Base-by-base conservation (phyloP, 768 basidiomycete species). In the Trametes cingulata region DNA sequence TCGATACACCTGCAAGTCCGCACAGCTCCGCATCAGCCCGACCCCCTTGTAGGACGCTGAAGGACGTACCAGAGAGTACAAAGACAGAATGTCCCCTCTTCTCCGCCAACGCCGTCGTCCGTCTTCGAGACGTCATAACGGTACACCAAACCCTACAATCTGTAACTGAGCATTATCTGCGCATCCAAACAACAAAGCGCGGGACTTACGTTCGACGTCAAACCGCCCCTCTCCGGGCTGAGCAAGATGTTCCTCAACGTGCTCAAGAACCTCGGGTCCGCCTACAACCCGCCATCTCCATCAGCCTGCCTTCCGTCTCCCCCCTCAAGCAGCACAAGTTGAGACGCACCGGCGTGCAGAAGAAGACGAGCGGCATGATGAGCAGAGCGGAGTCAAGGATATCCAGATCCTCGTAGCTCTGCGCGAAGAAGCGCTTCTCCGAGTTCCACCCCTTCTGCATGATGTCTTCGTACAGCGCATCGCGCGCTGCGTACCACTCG, bases 311-410 rank as follows among this genome's bases (percentile, higher is more conserved):
- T n/a, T 8, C 17, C 36, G 14, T 19, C 4, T 36, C 25, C 33
- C 43, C 39, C 54, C n/a, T 17, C 17, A 37, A 17, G 27, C 25
- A 33, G 4, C 10, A 33, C 10, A 33, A 40, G 35, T 15, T 7
- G 27, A 19, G 12, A 78, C 86, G 65, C 63, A 90, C 90, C 19
- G 86, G 85, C 40, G 89, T 87, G 71, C 88, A 88, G 78, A 97
- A 96, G 79, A 96, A 97, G 33, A 93, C 90, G 37, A 95, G 79
- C 1, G 95, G 94, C 90, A 93, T 94, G 67, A 95, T 93, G 45
- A 95, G 78, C 50, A 97, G 85, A 14, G 94, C 87, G 14, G 92
- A 90, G 71, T 98, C 96, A 20, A 98, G 72, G 10, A 90, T 80
- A 43, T 88, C 79, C 0, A 79, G 85, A 62, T 93, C 90, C 67